Evolutionary conservation across 2,329 filamentous ascomycete species (phyloP).

Genomic region (Paecilomyces sp.): DNA sequence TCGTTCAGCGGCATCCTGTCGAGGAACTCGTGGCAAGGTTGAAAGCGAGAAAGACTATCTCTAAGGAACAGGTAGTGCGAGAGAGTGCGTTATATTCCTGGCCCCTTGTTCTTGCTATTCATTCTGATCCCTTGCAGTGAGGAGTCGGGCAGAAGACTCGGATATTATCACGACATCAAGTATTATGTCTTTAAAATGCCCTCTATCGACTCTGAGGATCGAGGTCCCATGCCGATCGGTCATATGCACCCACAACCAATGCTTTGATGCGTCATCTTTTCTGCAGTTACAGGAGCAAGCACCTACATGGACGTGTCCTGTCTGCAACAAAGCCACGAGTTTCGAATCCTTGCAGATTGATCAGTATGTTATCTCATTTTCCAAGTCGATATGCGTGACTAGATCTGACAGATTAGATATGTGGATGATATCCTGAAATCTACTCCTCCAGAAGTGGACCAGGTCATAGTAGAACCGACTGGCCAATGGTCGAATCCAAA

Average conservation of each 20-base stretch:
- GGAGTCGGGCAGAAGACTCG: conserved; percentile 71
- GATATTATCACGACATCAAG: conserved; percentile 86
- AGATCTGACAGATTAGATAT: conserved; percentile 49
- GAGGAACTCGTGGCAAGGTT: conserved; percentile 64
- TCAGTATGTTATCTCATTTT: conserved; percentile 51
- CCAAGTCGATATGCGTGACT: not conserved
- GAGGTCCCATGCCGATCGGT: conserved; percentile 70
- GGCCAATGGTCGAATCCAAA: conserved; percentile 63
- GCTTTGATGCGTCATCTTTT: conserved; percentile 89
- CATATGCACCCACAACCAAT: conserved; percentile 81
- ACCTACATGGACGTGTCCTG: conserved; percentile 91
- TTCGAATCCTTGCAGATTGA: conserved; percentile 83
- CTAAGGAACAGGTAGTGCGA: conserved; percentile 70
- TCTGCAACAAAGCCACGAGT: conserved; percentile 76
- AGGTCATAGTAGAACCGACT: conserved; percentile 83
- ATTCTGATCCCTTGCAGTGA: conserved; percentile 50
- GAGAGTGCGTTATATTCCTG: conserved; percentile 57
- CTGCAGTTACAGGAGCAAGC: conserved; percentile 92
- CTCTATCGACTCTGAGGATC: conserved; percentile 78
- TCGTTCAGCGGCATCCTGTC: conserved; percentile 68
- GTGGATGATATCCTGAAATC: conserved; percentile 77
- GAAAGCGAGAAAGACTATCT: conserved; percentile 61
- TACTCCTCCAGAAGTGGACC: conserved; percentile 65
- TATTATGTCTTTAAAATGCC: conserved; percentile 86
- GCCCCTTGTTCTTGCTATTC: conserved; percentile 2